phyloP scores from a whole-genome alignment of 805 yeast genomes.

The Candida endomychidarum region DNA sequence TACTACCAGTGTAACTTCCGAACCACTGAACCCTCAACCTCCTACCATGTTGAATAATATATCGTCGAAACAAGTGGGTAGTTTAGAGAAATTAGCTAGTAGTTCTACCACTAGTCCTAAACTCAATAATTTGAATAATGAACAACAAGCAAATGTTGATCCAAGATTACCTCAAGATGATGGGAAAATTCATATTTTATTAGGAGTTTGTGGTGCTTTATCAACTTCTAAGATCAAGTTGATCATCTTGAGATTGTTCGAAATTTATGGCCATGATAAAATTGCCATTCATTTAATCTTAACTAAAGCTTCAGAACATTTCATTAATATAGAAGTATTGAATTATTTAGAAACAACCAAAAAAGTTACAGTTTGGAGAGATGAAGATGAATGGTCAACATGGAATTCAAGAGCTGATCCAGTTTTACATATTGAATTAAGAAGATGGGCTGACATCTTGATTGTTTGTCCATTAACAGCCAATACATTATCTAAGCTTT shows the following conservation, averaged over 20 bases:
- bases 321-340: conserved; percentile 48
- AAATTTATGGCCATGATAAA: conserved; percentile 50
- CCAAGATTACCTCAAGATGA: conserved; percentile 50
- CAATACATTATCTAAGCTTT: conserved; percentile 84
- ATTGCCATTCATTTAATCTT: conserved; percentile 55
- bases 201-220: conserved; percentile 60
- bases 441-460: conserved; percentile 95
- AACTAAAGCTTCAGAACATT: conserved; percentile 53
- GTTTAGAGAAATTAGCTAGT: conserved; percentile 14
- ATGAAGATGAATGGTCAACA: conserved; percentile 62
- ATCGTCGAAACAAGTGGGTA: conserved; percentile 9
- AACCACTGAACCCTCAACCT: conserved; percentile 13
- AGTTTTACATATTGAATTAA: conserved; percentile 87
- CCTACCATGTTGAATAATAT: not conserved
- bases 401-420: conserved; percentile 87
- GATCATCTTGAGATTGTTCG: conserved; percentile 52
- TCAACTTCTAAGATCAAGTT: conserved; percentile 52
- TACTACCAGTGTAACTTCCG: conserved; percentile 26
- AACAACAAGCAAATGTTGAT: conserved; percentile 54
- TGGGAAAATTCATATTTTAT: conserved; percentile 53
- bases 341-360: conserved; percentile 36
- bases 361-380: conserved; percentile 55
- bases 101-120: conserved; percentile 11
- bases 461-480: conserved; percentile 95
- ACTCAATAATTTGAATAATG: conserved; percentile 15